Conservation (phyloP, 2,329 filamentous ascomycete species). For the Venturia carpophila region DNA sequence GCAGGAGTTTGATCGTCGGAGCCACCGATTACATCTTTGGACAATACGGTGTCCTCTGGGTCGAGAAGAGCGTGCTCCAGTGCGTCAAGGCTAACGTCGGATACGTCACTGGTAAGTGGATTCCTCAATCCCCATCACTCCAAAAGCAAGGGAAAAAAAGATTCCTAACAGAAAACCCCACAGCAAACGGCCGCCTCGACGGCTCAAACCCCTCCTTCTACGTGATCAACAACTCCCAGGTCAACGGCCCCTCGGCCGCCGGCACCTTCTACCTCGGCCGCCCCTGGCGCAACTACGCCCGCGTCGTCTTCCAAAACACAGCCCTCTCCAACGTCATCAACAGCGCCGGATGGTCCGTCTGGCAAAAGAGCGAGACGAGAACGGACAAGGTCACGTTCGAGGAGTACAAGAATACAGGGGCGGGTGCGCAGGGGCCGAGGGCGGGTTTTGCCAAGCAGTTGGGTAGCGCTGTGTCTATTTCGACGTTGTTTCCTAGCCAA, state of each 20-base stretch:
- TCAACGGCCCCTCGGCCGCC: conserved; percentile 34
- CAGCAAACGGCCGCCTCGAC: conserved; percentile 32
- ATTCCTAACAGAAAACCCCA: not conserved
- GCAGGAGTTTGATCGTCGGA: conserved; percentile 49
- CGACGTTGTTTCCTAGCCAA: not conserved
- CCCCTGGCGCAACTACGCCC: conserved; percentile 45
- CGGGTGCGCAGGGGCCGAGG: conserved; percentile 46
- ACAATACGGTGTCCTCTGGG: conserved; percentile 45
- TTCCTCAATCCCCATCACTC: not conserved
- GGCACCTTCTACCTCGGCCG: conserved; percentile 45
- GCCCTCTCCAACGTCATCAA: conserved; percentile 50
- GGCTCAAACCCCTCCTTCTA: conserved; percentile 41
- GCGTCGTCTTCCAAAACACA: conserved; percentile 47
- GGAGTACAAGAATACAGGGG: conserved; percentile 53
- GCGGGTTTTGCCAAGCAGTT: conserved; percentile 41
- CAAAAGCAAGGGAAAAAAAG: not conserved
- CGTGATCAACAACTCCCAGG: conserved; percentile 47
- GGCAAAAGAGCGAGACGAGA: conserved; percentile 43
- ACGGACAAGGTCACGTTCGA: conserved; percentile 48
- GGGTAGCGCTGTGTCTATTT: conserved; percentile 36
- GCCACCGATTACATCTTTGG: conserved; percentile 56
- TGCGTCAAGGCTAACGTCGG: conserved; percentile 37
- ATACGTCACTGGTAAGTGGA: conserved; percentile 39
- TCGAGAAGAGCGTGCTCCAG: conserved; percentile 42
- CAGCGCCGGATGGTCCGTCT: conserved; percentile 49